phyloP scores from a whole-genome alignment of 305 asterid genomes.

The Ilex paraguariensis region DNA sequence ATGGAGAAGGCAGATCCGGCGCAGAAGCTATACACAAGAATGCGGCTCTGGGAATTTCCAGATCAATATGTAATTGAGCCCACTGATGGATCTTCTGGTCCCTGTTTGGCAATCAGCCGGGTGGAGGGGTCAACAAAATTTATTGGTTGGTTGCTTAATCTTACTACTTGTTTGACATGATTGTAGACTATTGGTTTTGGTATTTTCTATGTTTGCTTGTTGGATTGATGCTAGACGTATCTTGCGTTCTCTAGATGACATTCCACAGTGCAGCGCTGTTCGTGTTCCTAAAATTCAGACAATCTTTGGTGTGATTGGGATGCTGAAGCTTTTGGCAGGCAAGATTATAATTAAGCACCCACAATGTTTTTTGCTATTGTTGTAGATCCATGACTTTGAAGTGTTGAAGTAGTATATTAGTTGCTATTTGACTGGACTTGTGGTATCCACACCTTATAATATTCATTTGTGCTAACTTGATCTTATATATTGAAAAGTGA shows the following conservation, averaged over 20 bases:
- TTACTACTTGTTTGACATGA: neutral
- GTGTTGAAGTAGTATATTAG: no score
- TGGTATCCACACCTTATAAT: no score
- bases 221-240: no score
- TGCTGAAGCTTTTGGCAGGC: constrained; percentile 77
- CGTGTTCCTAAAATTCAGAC: constrained; percentile 65
- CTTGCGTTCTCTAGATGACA: constrained; percentile 45
- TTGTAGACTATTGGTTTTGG: neutral
- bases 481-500: no score
- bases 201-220: neutral
- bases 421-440: no score
- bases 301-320: constrained; percentile 79
- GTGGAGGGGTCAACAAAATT: constrained; percentile 60
- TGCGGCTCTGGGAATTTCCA: constrained; percentile 92
- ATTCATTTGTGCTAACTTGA: no score
- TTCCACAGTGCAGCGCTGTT: constrained; percentile 45
- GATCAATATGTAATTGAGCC: constrained; percentile 84
- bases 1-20: constrained; percentile 81
- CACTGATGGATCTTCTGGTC: constrained; percentile 71
- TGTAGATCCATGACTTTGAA: no score
- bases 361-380: neutral
- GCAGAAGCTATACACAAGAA: constrained; percentile 61
- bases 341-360: constrained; percentile 17
- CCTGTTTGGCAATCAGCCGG: constrained; percentile 63
- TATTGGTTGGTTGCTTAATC: constrained; percentile 36